Conservation (phyloP, 202 grass and related monocot genomes). For the Schoenoplectus tabernaemontani region DNA sequence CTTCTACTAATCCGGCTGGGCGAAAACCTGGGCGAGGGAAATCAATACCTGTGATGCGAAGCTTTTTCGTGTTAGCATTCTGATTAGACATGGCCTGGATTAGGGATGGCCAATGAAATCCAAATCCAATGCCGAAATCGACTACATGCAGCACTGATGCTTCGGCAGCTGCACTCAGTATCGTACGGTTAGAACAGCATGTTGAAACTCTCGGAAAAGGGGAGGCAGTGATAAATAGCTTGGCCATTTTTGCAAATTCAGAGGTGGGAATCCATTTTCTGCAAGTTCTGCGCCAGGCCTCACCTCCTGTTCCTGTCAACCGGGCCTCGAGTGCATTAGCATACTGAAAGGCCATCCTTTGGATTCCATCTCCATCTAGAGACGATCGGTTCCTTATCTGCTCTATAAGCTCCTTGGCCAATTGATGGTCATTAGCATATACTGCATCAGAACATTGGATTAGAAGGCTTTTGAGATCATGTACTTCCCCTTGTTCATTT, state of each 20-base stretch:
- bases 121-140: constrained; percentile 64
- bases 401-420: constrained; percentile 32
- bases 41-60: constrained; percentile 72
- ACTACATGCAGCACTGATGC: constrained; percentile 43
- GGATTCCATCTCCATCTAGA: constrained; percentile 36
- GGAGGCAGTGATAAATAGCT: constrained; percentile 17
- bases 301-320: constrained; percentile 38
- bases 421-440: constrained; percentile 26
- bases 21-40: constrained; percentile 63
- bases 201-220: constrained; percentile 36
- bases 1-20: constrained; percentile 50
- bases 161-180: constrained; percentile 30
- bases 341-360: constrained; percentile 48
- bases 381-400: constrained; percentile 36
- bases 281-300: constrained; percentile 23
- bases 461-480: constrained; percentile 45
- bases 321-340: constrained; percentile 40
- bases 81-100: constrained; percentile 46
- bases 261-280: background rate
- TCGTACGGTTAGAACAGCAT: constrained; percentile 42
- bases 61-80: constrained; percentile 32
- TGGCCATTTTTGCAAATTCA: constrained; percentile 24
- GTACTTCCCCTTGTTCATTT: constrained; percentile 19
- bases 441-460: constrained; percentile 48
- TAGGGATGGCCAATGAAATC: constrained; percentile 80